These are phyloP conservation scores for Acacia confusa DNA, from an alignment of 306 rosid genomes.

Conservation along the genomic window DNA sequence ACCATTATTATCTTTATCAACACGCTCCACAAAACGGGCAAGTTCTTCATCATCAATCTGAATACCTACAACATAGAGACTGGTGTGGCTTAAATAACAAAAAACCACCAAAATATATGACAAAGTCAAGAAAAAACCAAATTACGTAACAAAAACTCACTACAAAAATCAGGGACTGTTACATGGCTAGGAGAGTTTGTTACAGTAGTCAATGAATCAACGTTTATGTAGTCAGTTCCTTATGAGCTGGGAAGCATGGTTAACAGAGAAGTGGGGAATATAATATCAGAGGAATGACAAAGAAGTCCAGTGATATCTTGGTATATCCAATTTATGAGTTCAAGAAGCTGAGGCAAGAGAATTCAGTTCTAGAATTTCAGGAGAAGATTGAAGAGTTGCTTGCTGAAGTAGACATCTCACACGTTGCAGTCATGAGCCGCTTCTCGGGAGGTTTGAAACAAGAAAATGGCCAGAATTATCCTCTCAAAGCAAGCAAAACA, in stretches of 20 bases:
- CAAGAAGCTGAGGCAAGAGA: not conserved
- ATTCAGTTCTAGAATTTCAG: not conserved
- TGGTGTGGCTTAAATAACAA: slow-evolving; percentile 63
- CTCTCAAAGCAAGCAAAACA: not conserved
- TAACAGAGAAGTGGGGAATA: not conserved
- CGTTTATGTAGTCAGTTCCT: no score
- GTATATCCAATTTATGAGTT: not conserved
- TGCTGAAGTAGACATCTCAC: not conserved
- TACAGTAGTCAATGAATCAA: no score
- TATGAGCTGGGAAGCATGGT: not conserved
- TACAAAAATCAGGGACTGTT: slow-evolving; percentile 7
- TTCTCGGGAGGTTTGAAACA: not conserved
- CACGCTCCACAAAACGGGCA: slow-evolving; percentile 92
- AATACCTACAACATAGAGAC: slow-evolving; percentile 73
- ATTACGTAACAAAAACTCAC: not conserved
- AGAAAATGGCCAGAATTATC: not conserved
- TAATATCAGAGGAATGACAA: not conserved
- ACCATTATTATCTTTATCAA: slow-evolving; percentile 93
- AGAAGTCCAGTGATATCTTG: not conserved
- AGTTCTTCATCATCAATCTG: slow-evolving; percentile 94
- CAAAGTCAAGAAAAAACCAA: slow-evolving; percentile 20
- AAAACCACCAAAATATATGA: slow-evolving; percentile 24
- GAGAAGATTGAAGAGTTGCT: not conserved
- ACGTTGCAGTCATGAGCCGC: not conserved
- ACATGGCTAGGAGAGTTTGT: no score